Conservation (phyloP, 169 alveolate species). For the Plasmodium berghei region DNA sequence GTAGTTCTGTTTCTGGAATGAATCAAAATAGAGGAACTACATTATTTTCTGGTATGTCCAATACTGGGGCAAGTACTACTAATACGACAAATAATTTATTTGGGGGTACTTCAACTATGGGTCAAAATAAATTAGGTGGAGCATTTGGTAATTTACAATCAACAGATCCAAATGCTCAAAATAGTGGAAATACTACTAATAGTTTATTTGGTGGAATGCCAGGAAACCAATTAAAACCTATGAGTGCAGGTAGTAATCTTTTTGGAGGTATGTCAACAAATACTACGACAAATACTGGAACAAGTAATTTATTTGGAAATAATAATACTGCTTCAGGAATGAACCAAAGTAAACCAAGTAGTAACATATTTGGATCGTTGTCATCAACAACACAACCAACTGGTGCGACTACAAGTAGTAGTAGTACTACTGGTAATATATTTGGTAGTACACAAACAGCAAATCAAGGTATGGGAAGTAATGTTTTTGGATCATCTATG, state of each 20-base stretch:
- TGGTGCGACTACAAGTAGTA: constrained; percentile 20
- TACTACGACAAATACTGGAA: constrained; percentile 26
- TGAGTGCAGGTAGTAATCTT: constrained; percentile 19
- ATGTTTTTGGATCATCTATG: constrained; percentile 34
- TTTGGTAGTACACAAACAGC: constrained; percentile 22
- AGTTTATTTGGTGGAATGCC: constrained; percentile 36
- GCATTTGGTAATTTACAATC: constrained; percentile 39
- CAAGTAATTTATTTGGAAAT: constrained; percentile 47
- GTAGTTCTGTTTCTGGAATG: constrained; percentile 17
- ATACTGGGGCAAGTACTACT: constrained; percentile 7
- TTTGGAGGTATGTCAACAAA: constrained; percentile 64
- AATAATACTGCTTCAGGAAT: not conserved
- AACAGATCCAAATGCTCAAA: constrained; percentile 17
- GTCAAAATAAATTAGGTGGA: constrained; percentile 45
- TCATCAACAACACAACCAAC: constrained; percentile 46
- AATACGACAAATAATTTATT: constrained; percentile 27
- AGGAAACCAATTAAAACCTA: constrained; percentile 15
- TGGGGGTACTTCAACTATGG: constrained; percentile 38
- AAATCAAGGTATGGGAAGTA: constrained; percentile 33
- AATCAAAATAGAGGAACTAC: constrained; percentile 31
- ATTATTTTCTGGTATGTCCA: constrained; percentile 41
- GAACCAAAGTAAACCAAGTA: constrained; percentile 47
- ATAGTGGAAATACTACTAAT: not conserved
- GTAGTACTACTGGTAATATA: constrained; percentile 24
- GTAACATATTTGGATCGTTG: constrained; percentile 50